A percentile compares a stretch with the other conserved stretches of the same genome.
Evolutionary conservation across 2,329 filamentous ascomycete species (phyloP).

Genomic region (Trichoderma sp.): DNA sequence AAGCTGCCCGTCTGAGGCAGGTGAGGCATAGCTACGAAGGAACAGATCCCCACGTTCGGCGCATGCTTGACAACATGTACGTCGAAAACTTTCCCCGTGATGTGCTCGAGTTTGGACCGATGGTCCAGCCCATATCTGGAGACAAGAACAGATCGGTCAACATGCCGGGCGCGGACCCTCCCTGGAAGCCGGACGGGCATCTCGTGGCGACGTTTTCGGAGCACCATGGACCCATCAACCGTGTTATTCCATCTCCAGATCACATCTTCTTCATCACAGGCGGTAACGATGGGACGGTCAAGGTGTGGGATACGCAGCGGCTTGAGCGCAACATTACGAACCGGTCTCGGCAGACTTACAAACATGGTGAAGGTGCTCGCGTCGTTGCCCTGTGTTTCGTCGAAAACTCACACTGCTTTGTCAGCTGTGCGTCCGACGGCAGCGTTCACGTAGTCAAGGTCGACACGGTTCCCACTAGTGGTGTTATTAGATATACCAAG

Average conservation of each 20-base stretch:
- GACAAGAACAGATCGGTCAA: slow-evolving; percentile 53
- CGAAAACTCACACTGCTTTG: slow-evolving; percentile 89
- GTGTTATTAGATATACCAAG: slow-evolving; percentile 72
- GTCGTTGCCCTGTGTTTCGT: slow-evolving; percentile 86
- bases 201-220: slow-evolving; percentile 87
- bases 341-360: slow-evolving; percentile 81
- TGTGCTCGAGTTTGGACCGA: slow-evolving; percentile 71
- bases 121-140: slow-evolving; percentile 66
- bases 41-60: slow-evolving; percentile 65
- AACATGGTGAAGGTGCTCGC: slow-evolving; percentile 65
- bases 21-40: slow-evolving; percentile 79
- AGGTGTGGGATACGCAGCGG: slow-evolving; percentile 87
- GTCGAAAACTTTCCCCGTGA: slow-evolving; percentile 66
- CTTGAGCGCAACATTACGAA: slow-evolving; percentile 90
- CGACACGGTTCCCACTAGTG: slow-evolving; percentile 46
- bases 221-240: slow-evolving; percentile 77
- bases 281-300: slow-evolving; percentile 86
- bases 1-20: slow-evolving; percentile 44
- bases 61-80: slow-evolving; percentile 82
- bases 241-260: slow-evolving; percentile 80
- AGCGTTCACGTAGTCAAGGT: slow-evolving; percentile 87
- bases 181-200: slow-evolving; percentile 79
- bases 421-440: slow-evolving; percentile 86
- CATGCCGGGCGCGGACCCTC: slow-evolving; percentile 42
- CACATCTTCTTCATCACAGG: slow-evolving; percentile 93